Evolutionary conservation across 2,329 filamentous ascomycete species (phyloP), one percentile per base, ranked within the genome.

Genomic region (Penicillium expansum): DNA sequence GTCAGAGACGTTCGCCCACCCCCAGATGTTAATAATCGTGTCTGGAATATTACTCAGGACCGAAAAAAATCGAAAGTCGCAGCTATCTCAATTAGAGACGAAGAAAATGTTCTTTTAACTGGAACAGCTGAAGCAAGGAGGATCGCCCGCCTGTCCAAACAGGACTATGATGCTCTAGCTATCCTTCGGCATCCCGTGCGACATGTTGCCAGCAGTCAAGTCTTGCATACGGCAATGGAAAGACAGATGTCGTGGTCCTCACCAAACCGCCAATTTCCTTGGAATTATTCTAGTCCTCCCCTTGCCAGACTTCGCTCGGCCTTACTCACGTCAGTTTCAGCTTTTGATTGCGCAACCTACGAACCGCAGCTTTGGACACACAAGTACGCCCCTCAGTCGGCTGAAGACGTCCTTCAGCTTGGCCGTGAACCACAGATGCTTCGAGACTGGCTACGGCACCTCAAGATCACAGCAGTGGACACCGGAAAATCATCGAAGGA

Each of bases 341-440:
- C 92, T 0, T 97, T 92, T 67, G 94, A 99, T 70, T 83, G 78
- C 60, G 89, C 87, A 9, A 82, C 82, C 48, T 96, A 89, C 64
- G 93, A 97, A 68, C 80, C 79, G 2, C 75, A 82, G 29, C 75
- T 85, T 9, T 99, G 94, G 94, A 73, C 81, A 2, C 87, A 93
- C 39, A 97, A 97, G 68, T 96, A 97, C 74, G 85, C 89, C 0
- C 94, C 94, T 0, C 75, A 73, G 27, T 79, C 76, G 35, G 86
- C 91, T 2, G 78, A 78, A 4, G 86, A 93, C 56, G 86, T 97
- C 1, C 78, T 99, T 11, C 92, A 97, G 67, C 72, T 79, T 16
- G 88, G 89, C 2, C 82, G 79, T 43, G 91, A 97, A 71, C 85
- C 86, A 1, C 68, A 79, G 1, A 77, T 93, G 9, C 76, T 99